Conservation (phyloP, 2,329 filamentous ascomycete species). For the Cadophora gregata region DNA sequence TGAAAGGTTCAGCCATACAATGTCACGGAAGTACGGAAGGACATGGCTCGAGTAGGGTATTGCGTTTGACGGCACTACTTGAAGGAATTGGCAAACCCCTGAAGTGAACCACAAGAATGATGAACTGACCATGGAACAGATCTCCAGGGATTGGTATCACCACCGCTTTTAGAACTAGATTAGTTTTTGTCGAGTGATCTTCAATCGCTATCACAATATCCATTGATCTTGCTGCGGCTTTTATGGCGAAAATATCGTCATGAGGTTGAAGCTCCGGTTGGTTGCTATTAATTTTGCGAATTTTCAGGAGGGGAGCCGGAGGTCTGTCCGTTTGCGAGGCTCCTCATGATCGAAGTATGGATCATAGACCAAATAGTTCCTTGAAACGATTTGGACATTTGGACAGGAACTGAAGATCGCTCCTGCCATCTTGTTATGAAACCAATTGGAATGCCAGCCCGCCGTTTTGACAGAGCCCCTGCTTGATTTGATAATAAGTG, state of each 20-base stretch:
- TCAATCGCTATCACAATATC: not conserved
- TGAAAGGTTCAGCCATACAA: not conserved
- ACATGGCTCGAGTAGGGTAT: not conserved
- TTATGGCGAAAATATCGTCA: not conserved
- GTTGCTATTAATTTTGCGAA: not conserved
- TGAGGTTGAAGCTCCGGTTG: not conserved
- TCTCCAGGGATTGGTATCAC: not conserved
- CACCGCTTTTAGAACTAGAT: not conserved
- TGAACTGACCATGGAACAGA: too few species aligned
- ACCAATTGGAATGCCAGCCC: not conserved
- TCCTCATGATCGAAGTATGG: not conserved
- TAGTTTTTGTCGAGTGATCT: not conserved
- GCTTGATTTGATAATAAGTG: not conserved
- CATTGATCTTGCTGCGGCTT: not conserved
- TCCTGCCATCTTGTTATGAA: not conserved
- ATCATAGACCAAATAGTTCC: not conserved
- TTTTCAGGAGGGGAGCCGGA: not conserved
- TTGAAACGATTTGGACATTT: constrained; percentile 6
- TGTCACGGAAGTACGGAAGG: not conserved
- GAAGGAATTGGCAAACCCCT: not conserved
- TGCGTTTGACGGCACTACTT: constrained; percentile 2
- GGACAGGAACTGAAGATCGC: not conserved
- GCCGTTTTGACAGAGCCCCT: not conserved
- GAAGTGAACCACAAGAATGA: not conserved
- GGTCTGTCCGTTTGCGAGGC: not conserved